Base-by-base conservation (phyloP, 495 filamentous ascomycete genomes). In the Glonium stellatum region DNA sequence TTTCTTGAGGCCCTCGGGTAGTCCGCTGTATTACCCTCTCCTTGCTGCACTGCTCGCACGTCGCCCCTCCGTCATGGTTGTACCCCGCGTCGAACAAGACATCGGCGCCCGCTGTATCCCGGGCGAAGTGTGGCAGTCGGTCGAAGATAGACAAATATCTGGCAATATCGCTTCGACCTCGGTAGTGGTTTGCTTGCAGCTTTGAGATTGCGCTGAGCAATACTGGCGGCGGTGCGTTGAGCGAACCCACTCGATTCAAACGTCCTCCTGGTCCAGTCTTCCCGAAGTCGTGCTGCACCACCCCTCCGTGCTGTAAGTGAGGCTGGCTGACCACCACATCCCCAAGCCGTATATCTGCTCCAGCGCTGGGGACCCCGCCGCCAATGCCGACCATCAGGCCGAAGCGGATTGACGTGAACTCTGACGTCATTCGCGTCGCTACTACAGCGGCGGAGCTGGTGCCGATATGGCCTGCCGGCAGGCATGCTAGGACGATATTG, bases 321-420 rank as follows among this genome's bases (percentile, higher is more conserved):
- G 69, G 71, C 41, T 73, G 61, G 42, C 73, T 73, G 34, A 75
- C 67, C 0, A 75, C 72, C 1, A 76, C 59, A 66, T 75, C 72
- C 8, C 74, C 73, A 1, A 76, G 66, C 5, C 71, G 68, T 19
- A 75, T 70, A 13, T 52, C 31, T 6, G 57, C 64, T 25, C 37
- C 58, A 34, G 25, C 47, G 19, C 49, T 55, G 23, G 73, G 73
- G 1, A 71, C 68, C 0, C 71, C 72, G 0, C 70, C 72, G 0
- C 72, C 72, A 42, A 77, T 42, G 37, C 37, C 37, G 37, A 42
- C 37, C 37, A 42, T 42, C 37, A 42, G n/a, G 37, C 9, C 37
- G n/a, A 42, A 42, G 9, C 37, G 37, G n/a, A 42, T n/a, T 9
- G 9, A 9, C n/a, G 37, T 9, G n/a, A 63, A 12, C 56, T 57